These are phyloP conservation scores for Solanum chacoense DNA, from an alignment of 305 asterid genomes.

Conservation along the genomic window DNA sequence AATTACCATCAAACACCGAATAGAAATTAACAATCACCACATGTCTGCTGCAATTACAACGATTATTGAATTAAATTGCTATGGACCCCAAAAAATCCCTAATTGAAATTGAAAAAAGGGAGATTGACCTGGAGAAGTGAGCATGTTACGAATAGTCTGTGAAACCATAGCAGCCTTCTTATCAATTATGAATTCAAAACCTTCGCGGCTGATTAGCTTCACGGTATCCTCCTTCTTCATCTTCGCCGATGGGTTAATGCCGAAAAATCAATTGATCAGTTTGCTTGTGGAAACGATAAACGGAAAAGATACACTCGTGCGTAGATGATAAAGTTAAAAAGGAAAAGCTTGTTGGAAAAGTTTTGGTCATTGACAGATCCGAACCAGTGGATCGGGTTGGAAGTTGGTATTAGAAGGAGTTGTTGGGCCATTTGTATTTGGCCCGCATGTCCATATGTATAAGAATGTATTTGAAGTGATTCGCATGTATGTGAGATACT, in stretches of 20 bases:
- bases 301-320: background rate
- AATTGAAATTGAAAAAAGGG: background rate
- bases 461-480: too few relatives aligned
- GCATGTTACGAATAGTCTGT: slow-evolving; percentile 96
- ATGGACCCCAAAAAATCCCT: background rate
- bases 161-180: slow-evolving; percentile 97
- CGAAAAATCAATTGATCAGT: background rate
- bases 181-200: slow-evolving; percentile 80
- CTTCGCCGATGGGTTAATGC: background rate
- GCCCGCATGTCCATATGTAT: background rate
- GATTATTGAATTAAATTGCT: background rate
- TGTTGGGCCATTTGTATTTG: background rate
- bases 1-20: background rate
- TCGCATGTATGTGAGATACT: too few relatives aligned
- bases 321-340: background rate
- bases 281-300: background rate
- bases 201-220: slow-evolving; percentile 90
- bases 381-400: background rate
- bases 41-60: background rate
- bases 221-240: slow-evolving; percentile 80
- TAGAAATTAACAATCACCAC: background rate
- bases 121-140: slow-evolving; percentile 87
- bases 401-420: background rate
- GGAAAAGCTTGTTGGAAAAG: background rate
- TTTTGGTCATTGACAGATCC: background rate